Percentiles rank a stretch among this genome's conserved stretches.
These are phyloP conservation scores for Malassezia nana DNA, from an alignment of 1,284 basidiomycete genomes.

Conservation along the genomic window DNA sequence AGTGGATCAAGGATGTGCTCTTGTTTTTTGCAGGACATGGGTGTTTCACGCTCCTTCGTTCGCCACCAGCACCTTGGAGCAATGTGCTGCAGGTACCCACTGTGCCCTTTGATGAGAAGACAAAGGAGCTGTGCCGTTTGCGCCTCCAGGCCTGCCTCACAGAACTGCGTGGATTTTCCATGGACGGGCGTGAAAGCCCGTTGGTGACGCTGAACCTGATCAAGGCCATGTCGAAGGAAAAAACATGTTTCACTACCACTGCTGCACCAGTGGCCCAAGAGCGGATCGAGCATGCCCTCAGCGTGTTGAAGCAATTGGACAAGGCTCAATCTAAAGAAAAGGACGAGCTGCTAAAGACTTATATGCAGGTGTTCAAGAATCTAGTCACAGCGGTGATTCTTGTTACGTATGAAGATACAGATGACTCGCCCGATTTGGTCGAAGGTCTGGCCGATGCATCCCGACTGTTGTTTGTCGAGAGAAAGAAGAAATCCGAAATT, in stretches of 20 bases:
- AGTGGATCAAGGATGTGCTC: slow-evolving; percentile 64
- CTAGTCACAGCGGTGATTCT: slow-evolving; percentile 31
- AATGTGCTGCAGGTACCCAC: slow-evolving; percentile 55
- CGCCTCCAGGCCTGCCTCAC: slow-evolving; percentile 66
- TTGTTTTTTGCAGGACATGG: slow-evolving; percentile 76
- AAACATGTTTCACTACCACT: slow-evolving; percentile 55
- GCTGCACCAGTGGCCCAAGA: slow-evolving; percentile 19
- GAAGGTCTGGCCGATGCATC: slow-evolving; percentile 44
- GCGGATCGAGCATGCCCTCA: slow-evolving; percentile 21
- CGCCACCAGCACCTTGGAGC: slow-evolving; percentile 52
- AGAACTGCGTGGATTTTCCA: slow-evolving; percentile 61
- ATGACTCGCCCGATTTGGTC: slow-evolving; percentile 48
- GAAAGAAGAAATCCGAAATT: slow-evolving; percentile 27
- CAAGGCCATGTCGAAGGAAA: slow-evolving; percentile 58
- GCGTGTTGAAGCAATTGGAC: slow-evolving; percentile 24
- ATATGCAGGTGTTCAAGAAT: slow-evolving; percentile 29
- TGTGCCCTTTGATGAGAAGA: slow-evolving; percentile 58
- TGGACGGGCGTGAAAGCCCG: slow-evolving; percentile 71
- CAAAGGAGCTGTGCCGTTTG: slow-evolving; percentile 59
- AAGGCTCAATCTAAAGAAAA: slow-evolving; percentile 22
- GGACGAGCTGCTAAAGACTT: slow-evolving; percentile 15
- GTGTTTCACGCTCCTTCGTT: slow-evolving; percentile 64
- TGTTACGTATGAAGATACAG: slow-evolving; percentile 50
- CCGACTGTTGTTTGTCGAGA: slow-evolving; percentile 23
- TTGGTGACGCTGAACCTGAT: slow-evolving; percentile 61